Conservation (phyloP, 768 basidiomycete genomes). For the Kwoniella shandongensis region DNA sequence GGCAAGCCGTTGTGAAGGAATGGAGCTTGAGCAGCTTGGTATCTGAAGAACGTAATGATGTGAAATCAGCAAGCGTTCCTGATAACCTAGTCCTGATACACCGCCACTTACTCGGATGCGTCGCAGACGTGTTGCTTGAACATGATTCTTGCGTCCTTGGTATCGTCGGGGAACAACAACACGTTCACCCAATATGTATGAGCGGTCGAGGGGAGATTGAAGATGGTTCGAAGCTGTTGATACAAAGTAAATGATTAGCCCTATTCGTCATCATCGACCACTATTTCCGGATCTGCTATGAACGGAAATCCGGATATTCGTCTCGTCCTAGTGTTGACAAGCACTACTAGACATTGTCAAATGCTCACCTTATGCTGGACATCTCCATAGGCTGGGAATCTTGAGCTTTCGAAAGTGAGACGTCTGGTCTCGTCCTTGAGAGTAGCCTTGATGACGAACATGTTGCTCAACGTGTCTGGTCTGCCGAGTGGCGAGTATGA, state of each 20-base stretch:
- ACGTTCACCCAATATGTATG: slow-evolving; percentile 50
- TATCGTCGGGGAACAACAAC: slow-evolving; percentile 42
- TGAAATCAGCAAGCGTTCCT: background rate
- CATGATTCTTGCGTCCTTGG: slow-evolving; percentile 44
- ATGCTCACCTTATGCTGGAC: slow-evolving; percentile 45
- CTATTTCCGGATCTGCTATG: too few relatives aligned
- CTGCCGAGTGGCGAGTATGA: slow-evolving; percentile 17
- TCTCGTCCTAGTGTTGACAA: too few relatives aligned
- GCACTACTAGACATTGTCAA: too few relatives aligned
- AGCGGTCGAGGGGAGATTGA: slow-evolving; percentile 47
- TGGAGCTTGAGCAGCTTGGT: slow-evolving; percentile 41
- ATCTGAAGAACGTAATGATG: slow-evolving; percentile 28
- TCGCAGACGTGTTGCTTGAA: slow-evolving; percentile 50
- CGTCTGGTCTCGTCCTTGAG: slow-evolving; percentile 49
- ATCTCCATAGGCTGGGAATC: slow-evolving; percentile 42
- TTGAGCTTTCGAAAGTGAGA: slow-evolving; percentile 35
- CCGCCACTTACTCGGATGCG: slow-evolving; percentile 42
- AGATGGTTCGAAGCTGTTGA: slow-evolving; percentile 43
- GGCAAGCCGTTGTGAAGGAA: slow-evolving; percentile 32
- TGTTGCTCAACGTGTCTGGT: background rate
- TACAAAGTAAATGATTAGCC: slow-evolving; percentile 1
- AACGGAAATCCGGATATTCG: too few relatives aligned
- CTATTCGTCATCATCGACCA: background rate
- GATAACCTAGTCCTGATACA: too few relatives aligned
- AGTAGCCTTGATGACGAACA: slow-evolving; percentile 51